These are phyloP conservation scores for Cyclotella atomus DNA, from an alignment of 108 stramenopile species.

Conservation along the genomic window DNA sequence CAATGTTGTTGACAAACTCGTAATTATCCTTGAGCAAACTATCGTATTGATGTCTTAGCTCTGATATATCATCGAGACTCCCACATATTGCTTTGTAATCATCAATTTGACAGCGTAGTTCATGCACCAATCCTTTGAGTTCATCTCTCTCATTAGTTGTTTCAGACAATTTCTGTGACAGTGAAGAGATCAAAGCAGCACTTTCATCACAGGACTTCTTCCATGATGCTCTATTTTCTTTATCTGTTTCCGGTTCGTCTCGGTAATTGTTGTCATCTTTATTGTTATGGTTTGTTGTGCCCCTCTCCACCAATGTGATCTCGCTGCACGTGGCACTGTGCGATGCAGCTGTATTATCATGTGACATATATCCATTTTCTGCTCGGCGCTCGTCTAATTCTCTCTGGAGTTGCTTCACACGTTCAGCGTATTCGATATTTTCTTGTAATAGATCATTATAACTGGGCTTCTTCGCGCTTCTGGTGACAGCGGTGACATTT, in stretches of 20 bases:
- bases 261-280: too few relatives aligned
- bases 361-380: too few relatives aligned
- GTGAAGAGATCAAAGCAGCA: slow-evolving; percentile 13
- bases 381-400: neutral
- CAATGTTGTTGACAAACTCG: slow-evolving; percentile 1
- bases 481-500: too few relatives aligned
- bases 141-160: slow-evolving; percentile 3
- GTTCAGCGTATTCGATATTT: slow-evolving; percentile 14
- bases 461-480: too few relatives aligned
- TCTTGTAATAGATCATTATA: slow-evolving; percentile 11
- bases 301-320: too few relatives aligned
- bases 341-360: too few relatives aligned
- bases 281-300: too few relatives aligned
- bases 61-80: neutral
- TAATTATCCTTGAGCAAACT: neutral
- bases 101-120: neutral
- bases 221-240: too few relatives aligned
- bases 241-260: too few relatives aligned
- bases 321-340: too few relatives aligned
- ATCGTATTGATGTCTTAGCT: neutral
- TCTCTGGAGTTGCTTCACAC: slow-evolving; percentile 3
- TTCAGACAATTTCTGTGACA: slow-evolving; percentile 10
- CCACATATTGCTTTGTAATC: neutral
- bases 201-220: neutral
- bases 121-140: neutral